Evolutionary conservation across 169 alveolate genomes (phyloP).

Genomic region (Cryptosporidium sp.): DNA sequence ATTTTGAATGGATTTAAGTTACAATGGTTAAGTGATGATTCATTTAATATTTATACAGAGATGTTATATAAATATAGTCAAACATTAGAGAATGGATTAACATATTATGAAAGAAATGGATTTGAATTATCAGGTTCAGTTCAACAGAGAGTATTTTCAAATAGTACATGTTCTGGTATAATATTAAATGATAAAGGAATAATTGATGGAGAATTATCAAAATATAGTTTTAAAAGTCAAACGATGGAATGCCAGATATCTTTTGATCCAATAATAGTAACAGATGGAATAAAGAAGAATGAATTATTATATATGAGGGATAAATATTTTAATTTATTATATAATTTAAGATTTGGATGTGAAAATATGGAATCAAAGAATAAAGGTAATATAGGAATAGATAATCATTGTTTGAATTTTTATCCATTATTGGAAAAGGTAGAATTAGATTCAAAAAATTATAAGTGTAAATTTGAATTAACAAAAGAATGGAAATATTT

Average conservation of each 20-base stretch:
- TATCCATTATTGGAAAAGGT: conserved; percentile 77
- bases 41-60: conserved; percentile 79
- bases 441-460: conserved; percentile 50
- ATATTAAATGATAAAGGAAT: conserved; percentile 49
- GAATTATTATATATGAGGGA: conserved; percentile 74
- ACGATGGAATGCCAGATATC: conserved; percentile 20
- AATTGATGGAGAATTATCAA: background rate
- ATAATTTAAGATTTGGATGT: conserved; percentile 80
- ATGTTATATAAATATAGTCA: conserved; percentile 79
- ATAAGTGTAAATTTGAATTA: conserved; percentile 74
- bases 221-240: conserved; percentile 6
- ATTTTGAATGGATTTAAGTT: conserved; percentile 78
- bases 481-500: conserved; percentile 75
- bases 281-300: conserved; percentile 35
- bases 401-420: conserved; percentile 76
- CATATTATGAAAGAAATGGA: conserved; percentile 79
- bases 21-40: conserved; percentile 81
- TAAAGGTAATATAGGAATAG: conserved; percentile 1
- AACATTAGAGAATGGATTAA: conserved; percentile 76
- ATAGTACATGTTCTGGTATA: conserved; percentile 79
- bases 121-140: conserved; percentile 80
- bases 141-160: conserved; percentile 76
- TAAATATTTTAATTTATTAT: conserved; percentile 59
- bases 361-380: conserved; percentile 65
- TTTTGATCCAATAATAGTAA: conserved; percentile 51